Conservation (phyloP, 306 rosid genomes). For the Inga leiocalycina region DNA sequence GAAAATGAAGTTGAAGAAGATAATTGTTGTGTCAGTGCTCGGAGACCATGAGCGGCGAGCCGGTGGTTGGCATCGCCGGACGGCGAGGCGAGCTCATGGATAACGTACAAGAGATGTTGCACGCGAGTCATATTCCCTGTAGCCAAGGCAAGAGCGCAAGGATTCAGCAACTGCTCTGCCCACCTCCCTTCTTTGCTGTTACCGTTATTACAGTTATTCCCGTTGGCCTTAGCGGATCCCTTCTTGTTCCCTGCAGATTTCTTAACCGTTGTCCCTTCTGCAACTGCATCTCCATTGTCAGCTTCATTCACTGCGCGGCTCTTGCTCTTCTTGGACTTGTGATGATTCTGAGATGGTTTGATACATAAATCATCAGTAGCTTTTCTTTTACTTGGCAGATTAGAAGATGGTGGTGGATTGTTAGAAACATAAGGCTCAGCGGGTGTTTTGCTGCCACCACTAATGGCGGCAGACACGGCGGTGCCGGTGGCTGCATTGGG, state of each 20-base stretch:
- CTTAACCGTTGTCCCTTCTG: conserved; percentile 41
- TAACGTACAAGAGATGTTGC: conserved; percentile 82
- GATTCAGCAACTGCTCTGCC: conserved; percentile 93
- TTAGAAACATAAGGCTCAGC: conserved; percentile 33
- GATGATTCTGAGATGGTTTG: conserved; percentile 46
- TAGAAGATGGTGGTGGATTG: conserved; percentile 40
- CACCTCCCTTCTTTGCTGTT: conserved; percentile 90
- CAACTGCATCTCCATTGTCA: conserved; percentile 41
- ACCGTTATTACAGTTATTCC: conserved; percentile 59
- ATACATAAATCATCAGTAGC: conserved; percentile 37
- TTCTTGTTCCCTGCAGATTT: conserved; percentile 61
- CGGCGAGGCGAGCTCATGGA: conserved; percentile 76
- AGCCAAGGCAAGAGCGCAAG: conserved; percentile 74
- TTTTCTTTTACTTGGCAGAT: conserved; percentile 67
- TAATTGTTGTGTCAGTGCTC: conserved; percentile 59
- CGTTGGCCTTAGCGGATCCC: conserved; percentile 50
- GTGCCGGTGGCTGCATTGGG: conserved; percentile 37
- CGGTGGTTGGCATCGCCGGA: conserved; percentile 88
- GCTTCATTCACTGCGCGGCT: conserved; percentile 35
- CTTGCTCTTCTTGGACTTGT: conserved; percentile 45
- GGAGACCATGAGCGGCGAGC: conserved; percentile 75
- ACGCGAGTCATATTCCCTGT: conserved; percentile 64
- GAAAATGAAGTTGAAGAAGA: conserved; percentile 47
- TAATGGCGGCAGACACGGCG: conserved; percentile 19
- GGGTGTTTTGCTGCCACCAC: conserved; percentile 38